phyloP scores from a whole-genome alignment of 805 yeast species.

The Brettanomyces sp. region DNA sequence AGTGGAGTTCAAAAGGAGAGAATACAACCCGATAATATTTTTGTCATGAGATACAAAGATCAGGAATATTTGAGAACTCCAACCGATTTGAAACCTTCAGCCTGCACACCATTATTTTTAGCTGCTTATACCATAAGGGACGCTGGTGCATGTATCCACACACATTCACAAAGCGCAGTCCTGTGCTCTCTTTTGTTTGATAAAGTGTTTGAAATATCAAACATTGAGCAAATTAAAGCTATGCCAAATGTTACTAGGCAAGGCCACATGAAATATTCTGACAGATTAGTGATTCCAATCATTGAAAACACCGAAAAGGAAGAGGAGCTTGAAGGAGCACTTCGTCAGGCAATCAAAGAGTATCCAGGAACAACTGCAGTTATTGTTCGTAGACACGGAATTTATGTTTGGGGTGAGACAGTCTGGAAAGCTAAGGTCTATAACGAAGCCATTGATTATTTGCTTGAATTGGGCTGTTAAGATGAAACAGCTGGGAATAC shows the following conservation, averaged over 20 bases:
- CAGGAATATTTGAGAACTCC: conserved; percentile 54
- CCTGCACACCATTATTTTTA: conserved; percentile 84
- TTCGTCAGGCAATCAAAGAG: conserved; percentile 52
- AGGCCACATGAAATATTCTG: conserved; percentile 64
- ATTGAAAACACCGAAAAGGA: conserved; percentile 87
- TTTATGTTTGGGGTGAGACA: conserved; percentile 92
- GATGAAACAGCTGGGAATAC: conserved; percentile 55
- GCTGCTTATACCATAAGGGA: conserved; percentile 54
- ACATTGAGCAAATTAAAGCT: conserved; percentile 90
- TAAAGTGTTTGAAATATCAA: conserved; percentile 63
- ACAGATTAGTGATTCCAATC: conserved; percentile 76
- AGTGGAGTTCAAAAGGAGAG: conserved; percentile 95
- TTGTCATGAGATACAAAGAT: conserved; percentile 54
- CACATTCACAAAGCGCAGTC: conserved; percentile 87
- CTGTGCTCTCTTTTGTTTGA: conserved; percentile 64
- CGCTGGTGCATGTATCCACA: conserved; percentile 91
- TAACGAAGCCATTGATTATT: conserved; percentile 87
- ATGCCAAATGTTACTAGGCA: conserved; percentile 59
- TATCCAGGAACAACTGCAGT: conserved; percentile 82
- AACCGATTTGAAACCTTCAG: conserved; percentile 67
- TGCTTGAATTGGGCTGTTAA: conserved; percentile 77
- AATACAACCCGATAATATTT: conserved; percentile 73
- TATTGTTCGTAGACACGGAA: conserved; percentile 86
- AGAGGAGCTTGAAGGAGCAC: conserved; percentile 63
- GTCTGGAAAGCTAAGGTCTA: conserved; percentile 90